Evolutionary conservation across 257 asterid genomes (phyloP).

Genomic region (Gentiana dahurica): DNA sequence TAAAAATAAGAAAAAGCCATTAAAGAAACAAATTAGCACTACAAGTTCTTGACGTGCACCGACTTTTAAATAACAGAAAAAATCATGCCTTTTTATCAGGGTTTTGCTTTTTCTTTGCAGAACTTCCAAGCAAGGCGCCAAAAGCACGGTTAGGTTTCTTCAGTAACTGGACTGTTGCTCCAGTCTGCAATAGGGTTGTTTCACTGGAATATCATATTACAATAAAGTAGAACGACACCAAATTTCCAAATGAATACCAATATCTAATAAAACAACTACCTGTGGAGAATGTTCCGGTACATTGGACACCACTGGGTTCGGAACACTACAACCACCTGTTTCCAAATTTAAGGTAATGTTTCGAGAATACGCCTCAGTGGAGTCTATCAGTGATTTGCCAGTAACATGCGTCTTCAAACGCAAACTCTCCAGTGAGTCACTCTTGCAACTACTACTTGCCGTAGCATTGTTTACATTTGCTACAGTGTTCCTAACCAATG

Average conservation of each 20-base stretch:
- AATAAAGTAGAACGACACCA: background rate
- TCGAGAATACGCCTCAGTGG: constrained; percentile 9
- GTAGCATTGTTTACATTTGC: constrained; percentile 17
- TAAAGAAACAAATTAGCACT: background rate
- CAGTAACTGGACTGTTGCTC: constrained; percentile 57
- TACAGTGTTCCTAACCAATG: constrained; percentile 21
- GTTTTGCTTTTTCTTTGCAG: constrained; percentile 65
- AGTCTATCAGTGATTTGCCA: constrained; percentile 5
- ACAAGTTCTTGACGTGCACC: background rate
- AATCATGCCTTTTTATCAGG: constrained; percentile 50
- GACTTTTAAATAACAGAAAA: background rate
- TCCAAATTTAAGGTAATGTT: constrained; percentile 16
- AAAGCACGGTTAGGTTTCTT: constrained; percentile 82
- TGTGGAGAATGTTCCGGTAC: constrained; percentile 10
- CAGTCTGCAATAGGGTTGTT: constrained; percentile 25
- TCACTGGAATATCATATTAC: background rate
- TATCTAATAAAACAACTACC: constrained; percentile 6
- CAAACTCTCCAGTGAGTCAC: constrained; percentile 10
- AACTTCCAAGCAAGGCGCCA: constrained; percentile 70
- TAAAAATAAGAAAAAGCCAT: background rate
- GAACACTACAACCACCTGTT: constrained; percentile 7
- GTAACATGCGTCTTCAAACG: constrained; percentile 8
- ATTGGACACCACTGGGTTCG: constrained; percentile 1
- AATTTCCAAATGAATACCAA: constrained; percentile 21
- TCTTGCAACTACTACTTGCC: constrained; percentile 10